A percentile compares a stretch with the other conserved stretches of the same genome.
Conservation (phyloP, 768 basidiomycete genomes). For the Kwoniella sp. region DNA sequence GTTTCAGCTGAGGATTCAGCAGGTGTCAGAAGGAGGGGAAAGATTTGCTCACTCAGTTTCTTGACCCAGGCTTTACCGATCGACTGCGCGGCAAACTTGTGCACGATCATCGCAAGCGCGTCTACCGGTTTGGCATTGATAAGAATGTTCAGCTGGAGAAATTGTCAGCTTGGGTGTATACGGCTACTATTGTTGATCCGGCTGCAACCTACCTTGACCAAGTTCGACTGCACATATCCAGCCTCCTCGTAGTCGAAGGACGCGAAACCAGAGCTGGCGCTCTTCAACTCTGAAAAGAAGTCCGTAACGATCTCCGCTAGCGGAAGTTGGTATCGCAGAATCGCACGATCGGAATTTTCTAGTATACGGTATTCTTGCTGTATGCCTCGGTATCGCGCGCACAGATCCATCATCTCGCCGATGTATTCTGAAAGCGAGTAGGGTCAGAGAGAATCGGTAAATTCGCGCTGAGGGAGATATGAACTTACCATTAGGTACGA, state of each 20-base stretch:
- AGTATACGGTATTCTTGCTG: slow-evolving; percentile 82
- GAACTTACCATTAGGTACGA: slow-evolving; percentile 80
- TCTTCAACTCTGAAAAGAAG: slow-evolving; percentile 94
- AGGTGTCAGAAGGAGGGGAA: neutral
- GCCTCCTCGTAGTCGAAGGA: slow-evolving; percentile 83
- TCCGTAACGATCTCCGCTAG: slow-evolving; percentile 87
- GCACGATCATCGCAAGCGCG: slow-evolving; percentile 88
- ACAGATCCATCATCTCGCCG: slow-evolving; percentile 94
- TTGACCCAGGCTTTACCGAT: slow-evolving; percentile 84
- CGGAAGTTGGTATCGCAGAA: slow-evolving; percentile 81
- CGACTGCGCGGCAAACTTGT: slow-evolving; percentile 72
- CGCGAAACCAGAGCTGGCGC: slow-evolving; percentile 61
- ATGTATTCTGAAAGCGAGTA: slow-evolving; percentile 68
- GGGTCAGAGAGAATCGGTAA: neutral
- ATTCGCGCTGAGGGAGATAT: neutral
- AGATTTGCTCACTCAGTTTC: slow-evolving; percentile 82
- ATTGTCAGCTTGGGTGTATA: neutral
- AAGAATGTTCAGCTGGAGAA: slow-evolving; percentile 77
- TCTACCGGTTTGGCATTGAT: slow-evolving; percentile 88
- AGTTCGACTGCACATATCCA: slow-evolving; percentile 77
- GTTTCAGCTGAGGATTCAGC: slow-evolving; percentile 1
- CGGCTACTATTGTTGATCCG: neutral
- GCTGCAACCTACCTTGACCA: slow-evolving; percentile 69
- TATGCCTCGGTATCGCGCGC: slow-evolving; percentile 79
- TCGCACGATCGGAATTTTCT: slow-evolving; percentile 66